phyloP scores from a whole-genome alignment of 169 alveolate genomes.

The Ichthyophthirius multifiliis region DNA sequence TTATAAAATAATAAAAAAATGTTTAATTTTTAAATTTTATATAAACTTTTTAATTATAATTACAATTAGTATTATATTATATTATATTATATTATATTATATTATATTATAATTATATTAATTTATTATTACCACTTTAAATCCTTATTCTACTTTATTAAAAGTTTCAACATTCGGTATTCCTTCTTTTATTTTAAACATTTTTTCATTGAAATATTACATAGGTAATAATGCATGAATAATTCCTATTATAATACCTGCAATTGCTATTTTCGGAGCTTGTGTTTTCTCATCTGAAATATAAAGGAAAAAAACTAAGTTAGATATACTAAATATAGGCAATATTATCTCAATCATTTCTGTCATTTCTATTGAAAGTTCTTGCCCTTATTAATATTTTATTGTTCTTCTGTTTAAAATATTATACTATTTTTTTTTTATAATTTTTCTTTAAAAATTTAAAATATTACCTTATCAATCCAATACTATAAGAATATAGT shows the following conservation, averaged over 20 bases:
- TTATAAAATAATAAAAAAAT: no score
- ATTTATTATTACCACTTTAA: no score
- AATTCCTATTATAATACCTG: not conserved
- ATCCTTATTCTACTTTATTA: not conserved
- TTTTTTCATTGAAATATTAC: conserved; percentile 26
- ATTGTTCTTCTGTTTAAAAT: conserved; percentile 26
- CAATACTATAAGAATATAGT: conserved; percentile 26
- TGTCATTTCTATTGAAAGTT: conserved; percentile 40
- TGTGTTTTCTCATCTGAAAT: not conserved
- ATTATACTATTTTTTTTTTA: not conserved
- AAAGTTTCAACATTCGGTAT: not conserved
- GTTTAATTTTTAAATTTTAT: no score
- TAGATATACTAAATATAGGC: conserved; percentile 31
- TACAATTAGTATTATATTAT: no score
- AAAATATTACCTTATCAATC: conserved; percentile 19
- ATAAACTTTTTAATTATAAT: no score
- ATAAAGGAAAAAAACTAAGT: not conserved
- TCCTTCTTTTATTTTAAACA: not conserved
- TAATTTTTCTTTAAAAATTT: not conserved
- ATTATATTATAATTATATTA: no score
- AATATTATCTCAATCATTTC: conserved; percentile 33
- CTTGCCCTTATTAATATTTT: conserved; percentile 19
- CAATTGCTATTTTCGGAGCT: not conserved
- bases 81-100: no score
- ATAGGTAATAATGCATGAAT: conserved; percentile 37